Evolutionary conservation across 2,329 filamentous ascomycete genomes (phyloP), one percentile per base, ranked within the genome.

Genomic region (Paecilomyces fulvus): DNA sequence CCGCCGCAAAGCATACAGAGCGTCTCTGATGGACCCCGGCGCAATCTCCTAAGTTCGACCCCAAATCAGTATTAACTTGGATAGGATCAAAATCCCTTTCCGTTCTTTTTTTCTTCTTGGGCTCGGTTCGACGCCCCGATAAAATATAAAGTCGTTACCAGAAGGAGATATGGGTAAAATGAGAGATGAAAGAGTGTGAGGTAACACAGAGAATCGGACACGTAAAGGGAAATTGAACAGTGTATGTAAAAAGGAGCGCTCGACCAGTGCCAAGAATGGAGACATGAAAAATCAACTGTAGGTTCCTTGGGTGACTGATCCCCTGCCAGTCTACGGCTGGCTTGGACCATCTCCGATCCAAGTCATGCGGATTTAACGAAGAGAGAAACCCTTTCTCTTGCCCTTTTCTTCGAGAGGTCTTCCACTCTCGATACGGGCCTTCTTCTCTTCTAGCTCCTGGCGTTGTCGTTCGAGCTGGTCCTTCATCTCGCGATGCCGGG

Each of bases 321-420:
- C 52, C 50, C 57, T 52, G 43, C 48, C 59, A 58, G 37, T 52
- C 56, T 52, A 30, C 25, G 54, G 53, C 53, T 28, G 48, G 51
- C 23, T 55, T 54, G 60, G 63, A 49, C 9, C 14, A 10, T 52
- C 46, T 48, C 51, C 48, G 52, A 51, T 49, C 30, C 52, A 49
- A 33, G 55, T 30, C 46, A 21, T 37, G 46, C 21, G 55, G 49
- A 20, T 43, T 85, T 92, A 95, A 78, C 94, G 91, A 74, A 99
- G 89, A 64, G 94, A 99, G 84, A 99, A 99, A 59, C 92, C 92
- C 89, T 97, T 97, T 79, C 91, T 89, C 88, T 96, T 96, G 79
- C 87, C 87, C 82, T 97, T 92, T 80, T 97, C 92, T 80, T 97
- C 94, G 79, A 97, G 79, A 63, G 94, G 94, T 74, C 94, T 84